Conservation (phyloP, 306 rosid species). For the Spatholobus suberectus region DNA sequence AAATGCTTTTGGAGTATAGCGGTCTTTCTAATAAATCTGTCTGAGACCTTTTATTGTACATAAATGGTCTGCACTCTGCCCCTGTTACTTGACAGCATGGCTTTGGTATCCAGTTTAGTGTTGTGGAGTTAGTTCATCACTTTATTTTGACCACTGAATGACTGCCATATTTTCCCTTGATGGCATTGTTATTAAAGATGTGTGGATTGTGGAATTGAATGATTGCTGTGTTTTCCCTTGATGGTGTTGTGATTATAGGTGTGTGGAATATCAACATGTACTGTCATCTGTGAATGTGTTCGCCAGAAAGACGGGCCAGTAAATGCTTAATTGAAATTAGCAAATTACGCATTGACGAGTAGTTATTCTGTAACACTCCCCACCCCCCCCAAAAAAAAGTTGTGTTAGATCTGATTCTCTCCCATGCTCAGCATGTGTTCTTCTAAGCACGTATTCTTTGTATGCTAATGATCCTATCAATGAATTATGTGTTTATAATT, state of each 20-base stretch:
- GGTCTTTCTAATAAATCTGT: no score
- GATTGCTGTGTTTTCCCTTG: no score
- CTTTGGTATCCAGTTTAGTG: not conserved
- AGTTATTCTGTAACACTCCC: slow-evolving; percentile 18
- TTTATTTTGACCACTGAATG: not conserved
- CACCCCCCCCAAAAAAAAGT: not conserved
- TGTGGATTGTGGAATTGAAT: no score
- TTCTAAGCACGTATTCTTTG: slow-evolving; percentile 19
- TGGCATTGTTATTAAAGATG: no score
- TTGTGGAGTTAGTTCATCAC: slow-evolving; percentile 31
- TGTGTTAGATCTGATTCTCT: slow-evolving; percentile 10
- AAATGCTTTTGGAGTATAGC: no score
- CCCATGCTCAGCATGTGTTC: slow-evolving; percentile 11
- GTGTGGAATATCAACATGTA: slow-evolving; percentile 25
- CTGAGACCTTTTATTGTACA: slow-evolving; percentile 6
- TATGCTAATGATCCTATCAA: slow-evolving; percentile 24
- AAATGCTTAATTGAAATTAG: slow-evolving; percentile 7
- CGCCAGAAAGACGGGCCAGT: not conserved
- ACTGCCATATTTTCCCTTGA: no score
- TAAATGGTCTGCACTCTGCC: slow-evolving; percentile 16
- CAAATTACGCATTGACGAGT: slow-evolving; percentile 13
- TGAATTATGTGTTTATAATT: slow-evolving; percentile 32
- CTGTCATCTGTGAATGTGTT: slow-evolving; percentile 22
- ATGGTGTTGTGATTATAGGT: not conserved
- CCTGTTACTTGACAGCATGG: slow-evolving; percentile 14